Evolutionary conservation across 306 rosid genomes (phyloP), one percentile per base, ranked within the genome.

Genomic region (Abrus precatorius): DNA sequence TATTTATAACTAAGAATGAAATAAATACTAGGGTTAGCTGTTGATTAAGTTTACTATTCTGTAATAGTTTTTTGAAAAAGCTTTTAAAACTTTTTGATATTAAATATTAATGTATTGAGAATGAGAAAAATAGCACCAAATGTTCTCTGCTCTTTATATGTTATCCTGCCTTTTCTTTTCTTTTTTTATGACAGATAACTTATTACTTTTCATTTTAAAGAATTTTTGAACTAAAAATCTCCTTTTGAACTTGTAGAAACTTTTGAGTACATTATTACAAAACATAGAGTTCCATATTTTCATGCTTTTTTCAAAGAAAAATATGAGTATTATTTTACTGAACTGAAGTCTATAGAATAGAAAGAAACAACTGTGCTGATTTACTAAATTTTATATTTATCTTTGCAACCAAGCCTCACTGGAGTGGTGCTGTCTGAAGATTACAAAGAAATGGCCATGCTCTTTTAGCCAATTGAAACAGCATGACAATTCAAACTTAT

Each of bases 401-500:
- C 30, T 54, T 72, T 54, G 77, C 38, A 14, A 76, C 49, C 28
- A 62, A 47, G 34, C 38, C 48, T 48, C 11, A 5, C 28, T 56
- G 53, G 29, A 3, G 9, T 14, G 30, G n/a, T 54, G 9, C 60
- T 14, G 32, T 54, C 43, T 71, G 0, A 50, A 70, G 50, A 71
- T 77, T 64, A 54, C 34, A 65, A 63, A 41, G 68, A 27, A 9
- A 74, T 55, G 11, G 12, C 59, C 43, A 48, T 20, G 50, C 75
- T 68, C 13, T 14, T 68, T 78, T 36, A 44, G 69, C 45, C 14
- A n/a, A 47, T 20, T 44, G 55, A 44, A 82, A 91, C 91, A 27
- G 86, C 90, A 62, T 73, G 78, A 82, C 90, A 91, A 84, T 88
- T 89, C 83, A 84, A 86, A 69, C 78, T 90, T 20, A 90, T 84